A percentile compares a stretch with the other conserved stretches of the same genome.
Evolutionary conservation across 2,329 filamentous ascomycete species (phyloP).

Genomic region (Fusarium pseudonygamai): DNA sequence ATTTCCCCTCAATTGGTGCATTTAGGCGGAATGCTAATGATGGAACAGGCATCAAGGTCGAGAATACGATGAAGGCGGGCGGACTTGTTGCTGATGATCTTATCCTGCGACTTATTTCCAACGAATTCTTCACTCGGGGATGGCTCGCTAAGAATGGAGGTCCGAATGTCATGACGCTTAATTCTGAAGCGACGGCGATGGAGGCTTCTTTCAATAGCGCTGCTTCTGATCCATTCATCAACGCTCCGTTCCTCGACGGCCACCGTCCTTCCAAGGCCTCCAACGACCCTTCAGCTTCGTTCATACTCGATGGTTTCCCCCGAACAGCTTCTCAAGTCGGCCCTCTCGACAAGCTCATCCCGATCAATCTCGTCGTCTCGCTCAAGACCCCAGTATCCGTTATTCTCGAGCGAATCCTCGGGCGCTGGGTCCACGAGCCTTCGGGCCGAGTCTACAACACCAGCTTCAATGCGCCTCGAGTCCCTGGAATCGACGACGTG

Average conservation of each 20-base stretch:
- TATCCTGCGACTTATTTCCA: constrained; percentile 91
- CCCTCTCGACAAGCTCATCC: constrained; percentile 81
- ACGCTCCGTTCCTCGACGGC: constrained; percentile 51
- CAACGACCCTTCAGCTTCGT: constrained; percentile 82
- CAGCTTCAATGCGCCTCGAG: constrained; percentile 85
- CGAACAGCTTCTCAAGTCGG: constrained; percentile 83
- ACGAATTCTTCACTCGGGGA: constrained; percentile 84
- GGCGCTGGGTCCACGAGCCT: constrained; percentile 91
- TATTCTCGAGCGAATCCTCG: constrained; percentile 88
- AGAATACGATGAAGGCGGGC: constrained; percentile 86
- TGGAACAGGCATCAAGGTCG: constrained; percentile 82
- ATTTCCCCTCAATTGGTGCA: constrained; percentile 34
- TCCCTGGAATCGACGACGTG: constrained; percentile 84
- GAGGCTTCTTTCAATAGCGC: constrained; percentile 49
- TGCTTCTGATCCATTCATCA: constrained; percentile 53
- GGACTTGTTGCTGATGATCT: constrained; percentile 90
- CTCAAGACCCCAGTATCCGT: constrained; percentile 86
- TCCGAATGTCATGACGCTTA: constrained; percentile 62
- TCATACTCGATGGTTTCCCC: constrained; percentile 96
- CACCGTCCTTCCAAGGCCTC: constrained; percentile 58
- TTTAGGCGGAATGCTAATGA: constrained; percentile 3
- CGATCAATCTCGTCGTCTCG: constrained; percentile 94
- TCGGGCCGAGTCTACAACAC: constrained; percentile 97
- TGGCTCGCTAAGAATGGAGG: constrained; percentile 72
- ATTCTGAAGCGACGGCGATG: constrained; percentile 52